These are phyloP conservation scores for Pulveroboletus frians DNA, from an alignment of 768 basidiomycete species.

Conservation along the genomic window DNA sequence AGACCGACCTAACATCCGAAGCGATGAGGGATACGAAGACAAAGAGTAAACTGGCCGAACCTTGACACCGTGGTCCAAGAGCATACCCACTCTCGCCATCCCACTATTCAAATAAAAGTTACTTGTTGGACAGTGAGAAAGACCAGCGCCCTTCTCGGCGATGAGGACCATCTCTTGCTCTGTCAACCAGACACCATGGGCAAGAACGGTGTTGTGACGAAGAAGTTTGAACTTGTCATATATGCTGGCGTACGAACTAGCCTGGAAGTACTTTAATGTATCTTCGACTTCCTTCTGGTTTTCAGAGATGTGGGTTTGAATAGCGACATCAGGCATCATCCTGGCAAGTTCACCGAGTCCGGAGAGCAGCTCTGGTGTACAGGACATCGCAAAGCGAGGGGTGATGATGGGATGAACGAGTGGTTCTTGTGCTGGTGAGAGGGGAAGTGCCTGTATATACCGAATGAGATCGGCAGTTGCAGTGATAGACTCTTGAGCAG, in stretches of 20 bases:
- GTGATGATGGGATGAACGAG: conserved; percentile 89
- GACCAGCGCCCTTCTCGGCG: conserved; percentile 57
- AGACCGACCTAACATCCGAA: conserved; percentile 64
- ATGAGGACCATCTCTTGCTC: conserved; percentile 72
- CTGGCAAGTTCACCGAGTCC: conserved; percentile 57
- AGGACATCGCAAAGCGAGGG: conserved; percentile 94
- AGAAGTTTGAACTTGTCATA: conserved; percentile 80
- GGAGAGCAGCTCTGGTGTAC: conserved; percentile 63
- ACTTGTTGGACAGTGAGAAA: conserved; percentile 92
- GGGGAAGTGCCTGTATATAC: conserved; percentile 58
- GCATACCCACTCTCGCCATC: conserved; percentile 69
- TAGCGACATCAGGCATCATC: conserved; percentile 55
- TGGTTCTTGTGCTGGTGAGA: conserved; percentile 34
- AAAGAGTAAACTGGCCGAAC: conserved; percentile 35
- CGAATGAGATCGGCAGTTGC: conserved; percentile 62
- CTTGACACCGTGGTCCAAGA: conserved; percentile 84
- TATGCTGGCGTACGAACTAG: conserved; percentile 66
- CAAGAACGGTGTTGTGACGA: conserved; percentile 75
- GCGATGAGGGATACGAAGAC: conserved; percentile 3
- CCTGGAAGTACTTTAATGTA: conserved; percentile 64
- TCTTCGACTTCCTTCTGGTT: conserved; percentile 67
- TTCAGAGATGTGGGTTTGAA: conserved; percentile 94
- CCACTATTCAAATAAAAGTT: conserved; percentile 91
- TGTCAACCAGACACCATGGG: conserved; percentile 79
- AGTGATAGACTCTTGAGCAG: conserved; percentile 50